These are phyloP conservation scores for Saccharomycopsis javanensis DNA, from an alignment of 805 yeast genomes.

Conservation along the genomic window DNA sequence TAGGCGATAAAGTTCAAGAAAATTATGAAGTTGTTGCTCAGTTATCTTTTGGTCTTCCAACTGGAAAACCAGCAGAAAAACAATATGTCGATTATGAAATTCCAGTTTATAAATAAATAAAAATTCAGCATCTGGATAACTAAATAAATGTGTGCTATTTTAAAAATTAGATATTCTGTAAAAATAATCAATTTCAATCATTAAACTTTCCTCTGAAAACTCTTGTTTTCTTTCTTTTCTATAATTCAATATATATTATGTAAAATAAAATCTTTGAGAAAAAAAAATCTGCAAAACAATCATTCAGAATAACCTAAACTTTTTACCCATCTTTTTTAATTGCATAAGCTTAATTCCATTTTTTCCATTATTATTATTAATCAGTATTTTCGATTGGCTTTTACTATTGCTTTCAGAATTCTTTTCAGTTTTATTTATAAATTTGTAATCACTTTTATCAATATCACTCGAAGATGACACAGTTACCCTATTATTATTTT, in stretches of 20 bases:
- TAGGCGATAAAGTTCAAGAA: conserved; percentile 30
- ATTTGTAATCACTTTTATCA: background rate
- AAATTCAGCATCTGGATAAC: background rate
- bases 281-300: background rate
- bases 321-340: background rate
- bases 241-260: too few species aligned
- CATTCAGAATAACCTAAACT: background rate
- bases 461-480: background rate
- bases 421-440: background rate
- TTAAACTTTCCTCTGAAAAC: too few species aligned
- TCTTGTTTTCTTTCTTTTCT: too few species aligned
- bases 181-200: too few species aligned
- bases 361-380: background rate
- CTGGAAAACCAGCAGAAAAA: conserved; percentile 30
- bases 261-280: too few species aligned
- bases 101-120: background rate
- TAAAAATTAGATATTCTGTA: too few species aligned
- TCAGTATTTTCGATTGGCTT: background rate
- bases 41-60: conserved; percentile 41
- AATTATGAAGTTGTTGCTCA: conserved; percentile 40
- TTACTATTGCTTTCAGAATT: background rate
- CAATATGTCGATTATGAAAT: conserved; percentile 33
- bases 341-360: background rate
- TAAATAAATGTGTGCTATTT: background rate
- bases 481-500: background rate